Evolutionary conservation across 2,329 filamentous ascomycete species (phyloP).

Genomic region (Exophiala bonariae): DNA sequence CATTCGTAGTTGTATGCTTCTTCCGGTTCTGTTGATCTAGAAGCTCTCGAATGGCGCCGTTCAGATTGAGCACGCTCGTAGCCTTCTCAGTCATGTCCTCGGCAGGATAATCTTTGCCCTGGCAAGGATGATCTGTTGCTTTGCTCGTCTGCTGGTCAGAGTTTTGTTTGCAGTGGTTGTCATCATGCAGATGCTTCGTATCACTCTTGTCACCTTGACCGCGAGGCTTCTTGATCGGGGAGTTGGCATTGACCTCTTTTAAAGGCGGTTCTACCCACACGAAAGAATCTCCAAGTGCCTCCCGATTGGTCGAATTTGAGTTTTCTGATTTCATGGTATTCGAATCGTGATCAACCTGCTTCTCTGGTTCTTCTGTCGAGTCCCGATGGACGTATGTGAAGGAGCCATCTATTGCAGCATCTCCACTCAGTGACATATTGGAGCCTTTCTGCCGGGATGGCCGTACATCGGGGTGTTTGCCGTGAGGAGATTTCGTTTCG

Average conservation of each 20-base stretch:
- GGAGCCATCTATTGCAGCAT: not conserved
- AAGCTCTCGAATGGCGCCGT: conserved; percentile 41
- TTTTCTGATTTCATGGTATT: not conserved
- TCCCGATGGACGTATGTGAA: not conserved
- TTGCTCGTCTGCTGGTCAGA: too few species aligned
- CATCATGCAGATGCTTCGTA: not conserved
- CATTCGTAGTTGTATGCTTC: conserved; percentile 25
- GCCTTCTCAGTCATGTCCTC: conserved; percentile 11
- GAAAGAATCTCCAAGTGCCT: too few species aligned
- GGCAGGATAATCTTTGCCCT: too few species aligned
- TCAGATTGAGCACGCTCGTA: conserved; percentile 29
- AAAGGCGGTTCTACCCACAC: conserved; percentile 26
- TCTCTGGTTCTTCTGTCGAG: too few species aligned
- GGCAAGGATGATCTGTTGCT: too few species aligned
- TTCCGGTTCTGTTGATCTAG: conserved; percentile 39
- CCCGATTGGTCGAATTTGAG: conserved; percentile 5
- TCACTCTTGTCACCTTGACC: not conserved
- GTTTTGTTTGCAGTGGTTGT: too few species aligned
- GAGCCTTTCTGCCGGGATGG: too few species aligned
- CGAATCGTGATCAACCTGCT: too few species aligned
- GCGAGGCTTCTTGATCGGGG: conserved; percentile 21
- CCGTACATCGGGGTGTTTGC: too few species aligned
- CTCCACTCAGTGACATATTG: too few species aligned
- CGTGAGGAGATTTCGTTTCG: not conserved
- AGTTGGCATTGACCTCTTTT: conserved; percentile 34